Evolutionary conservation across 371 early-diverging fungal species (phyloP), one percentile per base, ranked within the genome.

Genomic region (Mucor piriformis): DNA sequence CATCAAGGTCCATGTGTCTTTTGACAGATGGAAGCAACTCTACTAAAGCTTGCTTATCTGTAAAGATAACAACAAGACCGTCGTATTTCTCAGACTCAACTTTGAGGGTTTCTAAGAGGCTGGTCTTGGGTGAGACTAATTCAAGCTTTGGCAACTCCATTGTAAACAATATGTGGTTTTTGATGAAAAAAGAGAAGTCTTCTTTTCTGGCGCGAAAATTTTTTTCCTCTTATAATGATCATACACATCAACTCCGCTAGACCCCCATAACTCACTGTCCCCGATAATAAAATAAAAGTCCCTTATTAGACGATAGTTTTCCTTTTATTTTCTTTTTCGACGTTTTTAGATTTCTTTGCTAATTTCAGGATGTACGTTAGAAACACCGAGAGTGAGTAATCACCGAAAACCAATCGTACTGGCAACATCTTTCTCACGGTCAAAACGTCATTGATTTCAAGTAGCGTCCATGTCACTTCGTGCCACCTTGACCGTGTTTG

Each of bases 51-150:
- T 66, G 29, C 47, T 77, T 77, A 46, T 75, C 68, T 0, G 74
- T 68, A 37, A 73, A 81, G 24, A 81, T 33, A 24, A 76, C 66
- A 34, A 81, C 64, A 24, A 72, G 61, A 48, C 77, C 74, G 38
- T 81, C 77, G 38, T 71, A 72, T 23, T 62, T 53, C 12, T 43
- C 6, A 2, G 13, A 23, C 27, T 32, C 24, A n/a, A 18, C 18
- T 29, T 46, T 20, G 5, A 60, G 38, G 2, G 38, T 37, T 18
- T 47, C 47, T 18, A 40, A 27, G 6, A 58, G 40, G 18, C 13
- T 40, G 11, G 46, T 47, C 3, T 46, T 23, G 18, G 40, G 24
- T 12, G 53, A 47, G n/a, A 53, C 11, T 20, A 60, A 46, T 20
- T 53, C 50, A 47, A 60, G 24, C 47, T 52, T 52, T 24, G 60